Evolutionary conservation across 345 rosid genomes (phyloP), one percentile per base, ranked within the genome.

Genomic region (Boechera stricta): DNA sequence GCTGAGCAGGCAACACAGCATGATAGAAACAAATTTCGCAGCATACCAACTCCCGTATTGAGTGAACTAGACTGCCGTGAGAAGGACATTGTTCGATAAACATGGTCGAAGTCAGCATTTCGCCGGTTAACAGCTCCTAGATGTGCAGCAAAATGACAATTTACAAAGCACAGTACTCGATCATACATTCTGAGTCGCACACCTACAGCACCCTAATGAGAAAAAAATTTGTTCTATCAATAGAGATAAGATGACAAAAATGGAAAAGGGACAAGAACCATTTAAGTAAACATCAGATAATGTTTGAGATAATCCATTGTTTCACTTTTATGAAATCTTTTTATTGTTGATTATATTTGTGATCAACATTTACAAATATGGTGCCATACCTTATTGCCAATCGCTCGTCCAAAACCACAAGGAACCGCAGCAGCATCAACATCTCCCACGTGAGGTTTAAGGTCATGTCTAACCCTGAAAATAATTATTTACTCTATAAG

Each of bases 91-190:
- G 85, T 85, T 66, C 84, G 89, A 82, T 81, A 91, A 44, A 91
- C 88, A 74, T 89, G 94, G 78, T 91, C 92, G 54, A 91, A 91
- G 77, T 91, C 97, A 33, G 92, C 89, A 80, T 91, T 91, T 11
- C 97, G 87, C 28, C 90, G 85, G 72, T 71, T 84, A 52, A 89
- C 92, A 71, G 97, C 97, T 69, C 89, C 97, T 55, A 87, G 73
- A 85, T 91, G 97, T 26, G 97, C 97, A 60, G 97, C 97, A 78
- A 91, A 84, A 74, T 91, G 97, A 77, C 97, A 91, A 62, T 91
- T 91, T 58, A 87, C 91, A 84, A 91, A 91, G 88, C 94, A 89
- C 81, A 91, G 73, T 62, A 86, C 66, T 76, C 97, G 85, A 79
- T 91, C 92, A 67, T 83, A 87, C 15, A 91, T 84, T 81, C 94